Percentiles rank a stretch among this genome's conserved stretches.
Evolutionary conservation across 2,329 filamentous ascomycete species (phyloP).

Genomic region (Scedosporium dehoogii): DNA sequence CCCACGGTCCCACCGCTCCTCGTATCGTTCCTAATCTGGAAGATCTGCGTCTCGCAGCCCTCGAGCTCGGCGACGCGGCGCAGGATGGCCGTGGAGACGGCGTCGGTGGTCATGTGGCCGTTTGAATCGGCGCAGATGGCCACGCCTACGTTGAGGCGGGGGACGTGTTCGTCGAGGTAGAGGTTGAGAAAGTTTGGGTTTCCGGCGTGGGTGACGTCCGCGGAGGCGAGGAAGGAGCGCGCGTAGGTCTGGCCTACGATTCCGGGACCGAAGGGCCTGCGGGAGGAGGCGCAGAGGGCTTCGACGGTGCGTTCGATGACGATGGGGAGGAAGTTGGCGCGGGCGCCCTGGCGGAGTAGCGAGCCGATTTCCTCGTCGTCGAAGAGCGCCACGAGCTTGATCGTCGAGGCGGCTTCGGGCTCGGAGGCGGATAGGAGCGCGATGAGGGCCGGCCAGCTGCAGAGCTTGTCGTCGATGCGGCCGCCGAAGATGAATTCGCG

Average conservation of each 20-base stretch:
- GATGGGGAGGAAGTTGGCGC: slow-evolving; percentile 76
- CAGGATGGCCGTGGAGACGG: slow-evolving; percentile 72
- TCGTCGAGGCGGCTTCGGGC: slow-evolving; percentile 49
- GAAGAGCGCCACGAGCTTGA: slow-evolving; percentile 90
- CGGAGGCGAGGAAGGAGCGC: slow-evolving; percentile 83
- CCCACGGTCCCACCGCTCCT: slow-evolving; percentile 91
- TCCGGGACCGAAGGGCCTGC: slow-evolving; percentile 40
- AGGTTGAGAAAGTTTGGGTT: slow-evolving; percentile 85
- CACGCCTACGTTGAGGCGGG: slow-evolving; percentile 80
- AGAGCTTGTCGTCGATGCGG: slow-evolving; percentile 95
- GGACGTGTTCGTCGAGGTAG: slow-evolving; percentile 79
- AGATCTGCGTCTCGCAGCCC: slow-evolving; percentile 66
- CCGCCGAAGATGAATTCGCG: slow-evolving; percentile 93
- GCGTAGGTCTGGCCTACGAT: slow-evolving; percentile 76
- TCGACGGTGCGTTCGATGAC: slow-evolving; percentile 76
- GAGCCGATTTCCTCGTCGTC: slow-evolving; percentile 97
- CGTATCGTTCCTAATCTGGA: slow-evolving; percentile 91
- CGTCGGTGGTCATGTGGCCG: slow-evolving; percentile 93
- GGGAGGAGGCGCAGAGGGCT: slow-evolving; percentile 40
- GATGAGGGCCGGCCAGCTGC: slow-evolving; percentile 83
- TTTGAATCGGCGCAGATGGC: slow-evolving; percentile 74
- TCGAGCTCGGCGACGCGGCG: slow-evolving; percentile 67
- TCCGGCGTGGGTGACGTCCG: slow-evolving; percentile 87
- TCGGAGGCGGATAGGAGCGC: slow-evolving; percentile 62
- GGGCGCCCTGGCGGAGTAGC: slow-evolving; percentile 78